A percentile compares a stretch with the other conserved stretches of the same genome.
Conservation (phyloP, 148 eudicot species). For the Talinum fruticosum region DNA sequence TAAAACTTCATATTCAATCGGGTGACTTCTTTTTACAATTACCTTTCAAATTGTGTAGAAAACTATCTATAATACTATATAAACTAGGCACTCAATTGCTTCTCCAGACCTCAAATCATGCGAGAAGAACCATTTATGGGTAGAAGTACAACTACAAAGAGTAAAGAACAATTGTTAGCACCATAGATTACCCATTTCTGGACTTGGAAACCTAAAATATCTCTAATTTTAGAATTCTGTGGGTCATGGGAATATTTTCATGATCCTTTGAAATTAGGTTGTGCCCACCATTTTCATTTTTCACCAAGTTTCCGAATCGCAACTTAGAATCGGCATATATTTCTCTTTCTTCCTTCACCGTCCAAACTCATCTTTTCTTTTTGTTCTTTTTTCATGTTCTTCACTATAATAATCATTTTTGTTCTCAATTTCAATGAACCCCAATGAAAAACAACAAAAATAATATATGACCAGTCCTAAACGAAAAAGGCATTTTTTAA, state of each 20-base stretch:
- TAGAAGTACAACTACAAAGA: not conserved
- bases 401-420: not conserved
- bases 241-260: not conserved
- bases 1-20: too few relatives aligned
- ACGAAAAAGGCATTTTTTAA: constrained; percentile 9
- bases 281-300: not conserved
- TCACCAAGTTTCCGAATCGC: not conserved
- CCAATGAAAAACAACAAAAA: not conserved
- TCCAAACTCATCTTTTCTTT: constrained; percentile 3
- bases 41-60: too few relatives aligned
- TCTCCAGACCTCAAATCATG: too few relatives aligned
- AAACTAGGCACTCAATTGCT: too few relatives aligned
- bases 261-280: not conserved
- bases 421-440: not conserved
- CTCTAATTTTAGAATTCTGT: too few relatives aligned
- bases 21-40: too few relatives aligned
- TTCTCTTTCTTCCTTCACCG: not conserved
- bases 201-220: not conserved
- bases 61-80: too few relatives aligned
- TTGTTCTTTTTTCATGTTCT: not conserved
- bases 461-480: constrained; percentile 8
- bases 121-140: too few relatives aligned
- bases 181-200: not conserved
- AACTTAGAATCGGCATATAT: constrained; percentile 18
- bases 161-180: not conserved